Evolutionary conservation across 139 green algal genomes (phyloP).

Genomic region (Picochlorum sp.): DNA sequence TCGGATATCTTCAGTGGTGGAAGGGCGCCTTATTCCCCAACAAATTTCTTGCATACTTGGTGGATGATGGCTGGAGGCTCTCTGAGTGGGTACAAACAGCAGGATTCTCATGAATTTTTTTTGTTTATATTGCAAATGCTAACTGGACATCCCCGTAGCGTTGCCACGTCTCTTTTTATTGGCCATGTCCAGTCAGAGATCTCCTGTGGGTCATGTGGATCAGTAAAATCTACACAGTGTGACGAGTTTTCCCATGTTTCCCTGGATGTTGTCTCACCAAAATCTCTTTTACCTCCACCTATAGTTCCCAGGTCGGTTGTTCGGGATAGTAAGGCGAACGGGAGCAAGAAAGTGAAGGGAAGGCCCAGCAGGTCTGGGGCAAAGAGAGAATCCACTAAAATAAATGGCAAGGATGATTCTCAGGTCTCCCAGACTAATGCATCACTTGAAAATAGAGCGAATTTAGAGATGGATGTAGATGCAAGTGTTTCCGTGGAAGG

Average conservation of each 20-base stretch:
- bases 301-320: conserved; percentile 4
- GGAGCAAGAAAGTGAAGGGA: neutral
- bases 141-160: neutral
- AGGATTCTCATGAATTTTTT: conserved; percentile 94
- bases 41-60: conserved; percentile 60
- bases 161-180: conserved; percentile 48
- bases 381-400: neutral
- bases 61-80: conserved; percentile 49
- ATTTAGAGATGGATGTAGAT: neutral
- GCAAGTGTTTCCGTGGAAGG: neutral
- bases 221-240: conserved; percentile 58
- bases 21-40: conserved; percentile 38
- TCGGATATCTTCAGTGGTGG: conserved; percentile 40
- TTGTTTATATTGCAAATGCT: conserved; percentile 47
- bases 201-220: conserved; percentile 61
- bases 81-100: conserved; percentile 24
- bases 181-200: conserved; percentile 75
- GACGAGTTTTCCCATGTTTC: conserved; percentile 79
- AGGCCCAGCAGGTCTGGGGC: neutral
- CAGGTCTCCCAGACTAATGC: too few species aligned
- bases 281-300: neutral
- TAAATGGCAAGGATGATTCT: too few species aligned
- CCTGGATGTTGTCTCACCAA: conserved; percentile 48
- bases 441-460: neutral
- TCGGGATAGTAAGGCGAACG: neutral